Base-by-base conservation (phyloP, 2,329 filamentous ascomycete species). In the Aureobasidium sp. region DNA sequence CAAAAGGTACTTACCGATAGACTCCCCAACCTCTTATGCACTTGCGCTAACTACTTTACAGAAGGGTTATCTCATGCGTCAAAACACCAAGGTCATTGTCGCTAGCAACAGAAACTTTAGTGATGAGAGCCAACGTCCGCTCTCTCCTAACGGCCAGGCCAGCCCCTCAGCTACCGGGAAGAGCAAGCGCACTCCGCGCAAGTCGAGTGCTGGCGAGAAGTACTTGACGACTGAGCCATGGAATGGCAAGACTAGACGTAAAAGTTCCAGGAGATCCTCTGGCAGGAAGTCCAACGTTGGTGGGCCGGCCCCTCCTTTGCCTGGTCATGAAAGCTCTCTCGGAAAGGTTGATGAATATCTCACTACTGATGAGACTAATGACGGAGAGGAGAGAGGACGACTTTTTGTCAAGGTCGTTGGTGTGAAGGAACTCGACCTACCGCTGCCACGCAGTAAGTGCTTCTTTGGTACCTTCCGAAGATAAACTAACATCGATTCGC, bases 371-470 rank as follows among this genome's bases (percentile, higher is more conserved):
- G 78, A 81, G 5, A 83, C 84, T 11, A 88, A 90, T 61, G 92
- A 97, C 63, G 90, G 86, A 59, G 87, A 87, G 63, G 94, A 99
- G 76, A 82, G 94, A 68, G 94, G 94, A 11, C 83, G 94, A 64
- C 82, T 99, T 1, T 99, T 99, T 70, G 92, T 99, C 67, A 99
- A 99, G 79, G 94, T 99, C n/a, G 88, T 97, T 74, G 92, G 93
- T 48, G 91, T 97, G 66, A 97, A 97, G 74, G 92, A 97, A 69
- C 82, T 99, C 41, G 92, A 97, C 71, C 80, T 97, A 47, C 93
- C 94, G 25, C 79, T 99, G 61, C 92, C 94, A 36, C 89, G 87
- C 77, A 93, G 91, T 94, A 83, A 82, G 88, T 73, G 37, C 20
- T 27, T 14, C 12, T 14, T 59, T 42, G 29, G n/a, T 29, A 25